These are phyloP conservation scores for Pleurotus tuber-regium DNA, from an alignment of 768 basidiomycete genomes.

Conservation along the genomic window DNA sequence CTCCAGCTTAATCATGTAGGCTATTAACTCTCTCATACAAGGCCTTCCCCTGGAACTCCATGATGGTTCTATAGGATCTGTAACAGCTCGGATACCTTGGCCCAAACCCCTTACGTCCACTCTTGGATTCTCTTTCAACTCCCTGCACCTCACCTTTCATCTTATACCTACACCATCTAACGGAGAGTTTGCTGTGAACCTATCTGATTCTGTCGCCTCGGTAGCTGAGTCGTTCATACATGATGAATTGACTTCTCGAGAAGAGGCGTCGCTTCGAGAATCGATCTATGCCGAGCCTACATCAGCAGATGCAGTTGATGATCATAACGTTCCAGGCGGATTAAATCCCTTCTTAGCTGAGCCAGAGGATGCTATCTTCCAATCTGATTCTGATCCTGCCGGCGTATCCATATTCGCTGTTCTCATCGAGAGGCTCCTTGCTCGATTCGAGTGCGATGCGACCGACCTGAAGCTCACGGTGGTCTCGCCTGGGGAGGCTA, in stretches of 20 bases:
- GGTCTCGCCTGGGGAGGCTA: conserved; percentile 60
- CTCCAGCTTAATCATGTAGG: conserved; percentile 44
- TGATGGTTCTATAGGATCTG: conserved; percentile 69
- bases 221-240: conserved; percentile 87
- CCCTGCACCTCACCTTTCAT: conserved; percentile 66
- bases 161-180: conserved; percentile 30
- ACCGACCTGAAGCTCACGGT: conserved; percentile 65
- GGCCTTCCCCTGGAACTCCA: conserved; percentile 66
- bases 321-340: conserved; percentile 63
- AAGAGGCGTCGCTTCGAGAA: conserved; percentile 68
- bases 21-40: conserved; percentile 70
- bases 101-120: conserved; percentile 79
- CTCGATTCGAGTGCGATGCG: conserved; percentile 77
- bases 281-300: conserved; percentile 32
- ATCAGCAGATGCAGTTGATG: conserved; percentile 18
- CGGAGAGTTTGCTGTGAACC: conserved; percentile 28
- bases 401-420: conserved; percentile 81
- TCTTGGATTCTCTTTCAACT: conserved; percentile 66
- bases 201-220: conserved; percentile 79
- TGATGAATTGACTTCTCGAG: conserved; percentile 69
- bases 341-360: conserved; percentile 52
- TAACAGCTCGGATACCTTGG: conserved; percentile 81
- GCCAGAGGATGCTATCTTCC: conserved; percentile 36
- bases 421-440: conserved; percentile 74
- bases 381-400: conserved; percentile 55